Percentiles rank a stretch among this genome's conserved stretches.
These are phyloP conservation scores for Linderniella brevidens DNA, from an alignment of 257 asterid genomes.

Conservation along the genomic window DNA sequence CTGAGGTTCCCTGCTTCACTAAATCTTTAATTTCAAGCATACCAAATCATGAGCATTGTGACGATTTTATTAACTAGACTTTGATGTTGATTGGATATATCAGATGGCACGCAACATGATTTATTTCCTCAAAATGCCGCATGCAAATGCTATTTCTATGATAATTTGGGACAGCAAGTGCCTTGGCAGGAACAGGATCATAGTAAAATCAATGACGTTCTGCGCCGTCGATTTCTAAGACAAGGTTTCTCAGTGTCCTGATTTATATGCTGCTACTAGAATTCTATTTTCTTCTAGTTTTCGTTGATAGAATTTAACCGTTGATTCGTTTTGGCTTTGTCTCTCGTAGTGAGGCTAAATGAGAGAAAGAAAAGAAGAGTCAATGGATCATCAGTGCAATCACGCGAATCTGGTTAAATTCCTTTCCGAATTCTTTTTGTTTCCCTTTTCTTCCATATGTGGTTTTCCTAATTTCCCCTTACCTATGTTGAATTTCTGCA, in stretches of 20 bases:
- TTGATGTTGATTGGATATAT: slow-evolving; percentile 10
- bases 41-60: background rate
- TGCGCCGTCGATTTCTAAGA: slow-evolving; percentile 80
- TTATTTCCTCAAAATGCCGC: slow-evolving; percentile 51
- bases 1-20: background rate
- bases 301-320: background rate
- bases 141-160: slow-evolving; percentile 90
- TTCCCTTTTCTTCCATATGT: slow-evolving; percentile 1
- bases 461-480: too few relatives aligned
- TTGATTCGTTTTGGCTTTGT: background rate
- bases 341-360: slow-evolving; percentile 43
- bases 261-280: slow-evolving; percentile 6
- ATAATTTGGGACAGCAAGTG: slow-evolving; percentile 44
- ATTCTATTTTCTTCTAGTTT: slow-evolving; percentile 2
- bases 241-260: slow-evolving; percentile 30
- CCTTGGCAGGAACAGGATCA: slow-evolving; percentile 21
- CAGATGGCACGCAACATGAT: slow-evolving; percentile 65
- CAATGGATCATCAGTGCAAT: slow-evolving; percentile 17
- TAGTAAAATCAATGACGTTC: slow-evolving; percentile 38
- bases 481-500: too few relatives aligned
- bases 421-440: background rate
- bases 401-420: slow-evolving; percentile 31
- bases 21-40: background rate
- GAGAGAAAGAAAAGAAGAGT: slow-evolving; percentile 45
- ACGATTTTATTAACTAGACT: background rate